Percentiles rank a stretch among this genome's conserved stretches.
Evolutionary conservation across 139 green algal species (phyloP).

Genomic region (Coelastrella sp.): DNA sequence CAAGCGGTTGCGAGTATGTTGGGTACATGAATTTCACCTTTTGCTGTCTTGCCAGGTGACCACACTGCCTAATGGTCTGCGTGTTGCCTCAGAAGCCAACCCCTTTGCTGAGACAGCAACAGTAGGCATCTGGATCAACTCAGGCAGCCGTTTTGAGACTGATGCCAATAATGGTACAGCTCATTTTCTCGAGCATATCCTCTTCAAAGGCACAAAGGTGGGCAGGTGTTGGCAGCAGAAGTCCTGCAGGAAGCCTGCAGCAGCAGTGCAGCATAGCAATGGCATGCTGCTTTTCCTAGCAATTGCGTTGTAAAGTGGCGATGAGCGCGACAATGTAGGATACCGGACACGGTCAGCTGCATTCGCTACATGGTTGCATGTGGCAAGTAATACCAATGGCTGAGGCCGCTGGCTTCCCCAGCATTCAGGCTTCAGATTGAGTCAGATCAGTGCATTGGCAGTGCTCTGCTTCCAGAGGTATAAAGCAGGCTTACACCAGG

Average conservation of each 20-base stretch:
- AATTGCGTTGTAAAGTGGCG: background rate
- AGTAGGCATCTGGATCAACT: conserved; percentile 98
- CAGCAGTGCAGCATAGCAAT: background rate
- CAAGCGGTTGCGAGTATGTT: background rate
- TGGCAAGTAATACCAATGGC: no score
- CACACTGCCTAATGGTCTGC: conserved; percentile 91
- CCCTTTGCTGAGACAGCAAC: conserved; percentile 92
- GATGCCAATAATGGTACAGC: conserved; percentile 94
- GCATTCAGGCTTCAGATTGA: no score
- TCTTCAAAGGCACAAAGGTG: conserved; percentile 98
- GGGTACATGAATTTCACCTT: background rate
- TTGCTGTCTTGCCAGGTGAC: conserved; percentile 81
- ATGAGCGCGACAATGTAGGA: no score
- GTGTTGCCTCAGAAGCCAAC: conserved; percentile 91
- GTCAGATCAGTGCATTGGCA: background rate
- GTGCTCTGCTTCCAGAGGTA: background rate
- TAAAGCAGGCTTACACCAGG: background rate
- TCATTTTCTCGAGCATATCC: conserved; percentile 99
- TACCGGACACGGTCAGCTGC: no score
- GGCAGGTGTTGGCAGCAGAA: background rate
- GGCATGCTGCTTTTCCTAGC: background rate
- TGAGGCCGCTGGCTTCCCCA: no score
- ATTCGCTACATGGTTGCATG: no score
- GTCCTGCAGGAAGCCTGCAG: background rate
- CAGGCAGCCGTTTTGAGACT: conserved; percentile 94